These are phyloP conservation scores for Melastoma candidum DNA, from an alignment of 441 rosid species.

Conservation along the genomic window DNA sequence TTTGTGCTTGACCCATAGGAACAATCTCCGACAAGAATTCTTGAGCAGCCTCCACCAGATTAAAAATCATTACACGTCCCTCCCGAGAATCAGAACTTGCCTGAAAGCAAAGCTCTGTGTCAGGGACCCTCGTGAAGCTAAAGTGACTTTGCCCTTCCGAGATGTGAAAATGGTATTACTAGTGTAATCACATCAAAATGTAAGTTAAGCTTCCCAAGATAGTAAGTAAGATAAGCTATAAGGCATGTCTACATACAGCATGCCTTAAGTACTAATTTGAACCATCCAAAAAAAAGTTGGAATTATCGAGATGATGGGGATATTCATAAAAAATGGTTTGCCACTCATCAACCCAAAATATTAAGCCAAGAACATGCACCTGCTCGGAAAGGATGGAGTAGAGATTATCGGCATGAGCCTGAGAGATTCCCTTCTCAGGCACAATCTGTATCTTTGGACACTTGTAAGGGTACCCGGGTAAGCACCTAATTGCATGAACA, in stretches of 20 bases:
- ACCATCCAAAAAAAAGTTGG: too few relatives aligned
- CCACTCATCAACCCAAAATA: too few relatives aligned
- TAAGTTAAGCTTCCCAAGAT: too few relatives aligned
- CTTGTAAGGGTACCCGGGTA: conserved; percentile 96
- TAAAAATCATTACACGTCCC: conserved; percentile 95
- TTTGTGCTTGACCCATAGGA: conserved; percentile 35
- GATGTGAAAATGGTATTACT: too few relatives aligned
- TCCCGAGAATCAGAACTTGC: conserved; percentile 82
- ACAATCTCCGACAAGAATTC: conserved; percentile 86
- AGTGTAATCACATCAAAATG: too few relatives aligned
- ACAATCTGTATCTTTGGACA: conserved; percentile 75
- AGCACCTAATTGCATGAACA: conserved; percentile 42
- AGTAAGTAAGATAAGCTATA: too few relatives aligned
- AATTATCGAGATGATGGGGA: too few relatives aligned
- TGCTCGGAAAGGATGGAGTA: conserved; percentile 75
- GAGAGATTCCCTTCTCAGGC: conserved; percentile 75
- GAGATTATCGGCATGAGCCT: conserved; percentile 64
- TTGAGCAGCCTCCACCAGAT: conserved; percentile 97
- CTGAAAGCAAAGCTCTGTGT: conserved; percentile 21
- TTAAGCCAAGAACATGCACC: conserved; percentile 29
- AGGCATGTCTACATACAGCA: too few relatives aligned
- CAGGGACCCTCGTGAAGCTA: not conserved
- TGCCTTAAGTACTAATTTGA: too few relatives aligned
- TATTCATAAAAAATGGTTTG: too few relatives aligned
- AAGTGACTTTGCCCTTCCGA: not conserved